phyloP scores from a whole-genome alignment of 345 rosid genomes.

The Mangifera indica region DNA sequence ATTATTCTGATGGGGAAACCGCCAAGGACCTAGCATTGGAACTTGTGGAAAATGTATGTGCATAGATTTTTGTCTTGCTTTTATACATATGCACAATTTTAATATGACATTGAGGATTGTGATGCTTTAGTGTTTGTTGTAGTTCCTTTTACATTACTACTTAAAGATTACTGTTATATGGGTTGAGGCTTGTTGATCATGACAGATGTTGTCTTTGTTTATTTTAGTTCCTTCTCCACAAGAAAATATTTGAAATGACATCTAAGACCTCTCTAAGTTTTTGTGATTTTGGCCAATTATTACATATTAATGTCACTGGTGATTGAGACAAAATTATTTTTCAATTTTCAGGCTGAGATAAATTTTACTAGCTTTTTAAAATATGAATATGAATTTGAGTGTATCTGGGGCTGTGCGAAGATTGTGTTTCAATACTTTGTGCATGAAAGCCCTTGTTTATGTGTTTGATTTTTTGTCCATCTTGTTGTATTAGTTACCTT shows the following conservation, averaged over 20 bases:
- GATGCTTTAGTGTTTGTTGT: background rate
- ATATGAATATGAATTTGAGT: background rate
- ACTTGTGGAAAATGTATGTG: constrained; percentile 83
- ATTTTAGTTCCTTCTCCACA: background rate
- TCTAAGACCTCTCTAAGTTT: background rate
- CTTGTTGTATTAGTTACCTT: background rate
- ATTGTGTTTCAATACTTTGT: background rate
- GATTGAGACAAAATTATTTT: background rate
- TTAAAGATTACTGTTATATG: background rate
- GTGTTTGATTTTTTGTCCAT: background rate
- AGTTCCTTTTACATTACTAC: background rate
- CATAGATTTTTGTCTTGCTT: constrained; percentile 8
- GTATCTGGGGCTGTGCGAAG: too few species aligned
- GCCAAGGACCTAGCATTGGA: constrained; percentile 89
- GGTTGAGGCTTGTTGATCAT: background rate
- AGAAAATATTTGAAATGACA: background rate
- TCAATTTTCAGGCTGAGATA: background rate
- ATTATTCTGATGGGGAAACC: constrained; percentile 82
- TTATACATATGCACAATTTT: background rate
- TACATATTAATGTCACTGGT: background rate
- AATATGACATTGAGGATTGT: background rate
- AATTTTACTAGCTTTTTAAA: background rate
- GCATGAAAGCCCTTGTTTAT: background rate
- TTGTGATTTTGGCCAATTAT: background rate
- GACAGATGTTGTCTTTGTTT: background rate